phyloP scores from a whole-genome alignment of 352 stramenopile genomes.

The Aphanomyces cochlioides region DNA sequence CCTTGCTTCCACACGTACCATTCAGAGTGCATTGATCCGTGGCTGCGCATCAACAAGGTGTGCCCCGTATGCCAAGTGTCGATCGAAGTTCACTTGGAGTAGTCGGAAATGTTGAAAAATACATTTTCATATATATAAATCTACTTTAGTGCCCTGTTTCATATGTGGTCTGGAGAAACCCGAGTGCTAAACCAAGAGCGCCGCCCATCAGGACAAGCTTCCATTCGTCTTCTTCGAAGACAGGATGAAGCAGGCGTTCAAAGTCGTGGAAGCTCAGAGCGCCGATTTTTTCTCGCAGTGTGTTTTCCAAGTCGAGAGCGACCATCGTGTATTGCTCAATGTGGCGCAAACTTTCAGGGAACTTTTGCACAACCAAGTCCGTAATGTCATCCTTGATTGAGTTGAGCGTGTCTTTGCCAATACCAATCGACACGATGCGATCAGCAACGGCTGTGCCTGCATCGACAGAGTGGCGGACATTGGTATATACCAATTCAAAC shows the following conservation, averaged over 20 bases:
- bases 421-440: constrained; percentile 80
- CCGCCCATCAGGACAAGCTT: constrained; percentile 96
- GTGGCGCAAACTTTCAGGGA: constrained; percentile 83
- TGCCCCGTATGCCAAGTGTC: constrained; percentile 88
- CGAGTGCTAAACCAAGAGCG: constrained; percentile 88
- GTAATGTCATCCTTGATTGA: constrained; percentile 87
- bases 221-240: constrained; percentile 99
- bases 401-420: constrained; percentile 77
- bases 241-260: constrained; percentile 94
- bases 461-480: constrained; percentile 83
- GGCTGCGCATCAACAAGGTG: constrained; percentile 89
- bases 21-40: constrained; percentile 90
- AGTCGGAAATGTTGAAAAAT: constrained; percentile 3
- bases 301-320: constrained; percentile 89
- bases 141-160: constrained; percentile 22
- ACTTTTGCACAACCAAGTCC: constrained; percentile 83
- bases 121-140: constrained; percentile 1
- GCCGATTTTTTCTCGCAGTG: constrained; percentile 91
- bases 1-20: constrained; percentile 94
- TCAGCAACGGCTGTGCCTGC: constrained; percentile 66
- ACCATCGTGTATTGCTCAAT: constrained; percentile 92
- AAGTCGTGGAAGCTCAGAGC: constrained; percentile 86
- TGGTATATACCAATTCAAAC: constrained; percentile 85
- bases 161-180: constrained; percentile 85
- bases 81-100: constrained; percentile 46